A percentile compares a stretch with the other conserved stretches of the same genome.
Conservation (phyloP, 1,139 yeast species). For the Lodderomyces elongisporus region DNA sequence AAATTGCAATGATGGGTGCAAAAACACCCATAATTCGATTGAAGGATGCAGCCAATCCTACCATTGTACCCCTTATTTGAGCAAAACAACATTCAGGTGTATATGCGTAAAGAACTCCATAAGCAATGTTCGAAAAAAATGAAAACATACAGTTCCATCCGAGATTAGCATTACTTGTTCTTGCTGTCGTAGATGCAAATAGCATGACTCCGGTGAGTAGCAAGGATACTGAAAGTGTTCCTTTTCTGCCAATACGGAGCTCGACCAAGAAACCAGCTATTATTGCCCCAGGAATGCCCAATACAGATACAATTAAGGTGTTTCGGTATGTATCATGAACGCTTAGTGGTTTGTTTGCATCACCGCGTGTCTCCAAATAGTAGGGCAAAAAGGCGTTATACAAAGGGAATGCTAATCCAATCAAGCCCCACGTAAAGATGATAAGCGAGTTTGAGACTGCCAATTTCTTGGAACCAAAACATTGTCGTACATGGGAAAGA, state of each 20-base stretch:
- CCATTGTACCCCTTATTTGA: constrained; percentile 38
- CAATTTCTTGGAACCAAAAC: constrained; percentile 27
- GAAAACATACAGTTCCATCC: constrained; percentile 45
- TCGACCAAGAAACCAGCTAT: constrained; percentile 38
- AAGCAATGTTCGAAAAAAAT: constrained; percentile 39
- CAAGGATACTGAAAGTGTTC: constrained; percentile 30
- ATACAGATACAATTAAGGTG: constrained; percentile 35
- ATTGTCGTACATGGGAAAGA: constrained; percentile 24
- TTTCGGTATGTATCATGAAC: constrained; percentile 36
- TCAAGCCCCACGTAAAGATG: constrained; percentile 38
- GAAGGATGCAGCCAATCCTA: constrained; percentile 40
- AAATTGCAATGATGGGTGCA: constrained; percentile 43
- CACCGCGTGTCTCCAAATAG: constrained; percentile 31
- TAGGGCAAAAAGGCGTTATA: constrained; percentile 42
- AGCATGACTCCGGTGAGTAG: constrained; percentile 36
- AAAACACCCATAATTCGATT: constrained; percentile 40
- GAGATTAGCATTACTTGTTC: constrained; percentile 31
- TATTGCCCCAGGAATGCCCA: constrained; percentile 40
- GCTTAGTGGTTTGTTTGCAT: constrained; percentile 27
- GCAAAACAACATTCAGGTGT: constrained; percentile 43
- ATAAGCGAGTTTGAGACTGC: constrained; percentile 33
- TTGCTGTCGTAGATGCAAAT: constrained; percentile 41
- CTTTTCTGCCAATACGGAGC: constrained; percentile 37
- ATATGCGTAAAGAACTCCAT: constrained; percentile 42
- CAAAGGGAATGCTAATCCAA: constrained; percentile 43